Base-by-base conservation (phyloP, 2,329 filamentous ascomycete species). In the Trichoderma atrobrunneum region DNA sequence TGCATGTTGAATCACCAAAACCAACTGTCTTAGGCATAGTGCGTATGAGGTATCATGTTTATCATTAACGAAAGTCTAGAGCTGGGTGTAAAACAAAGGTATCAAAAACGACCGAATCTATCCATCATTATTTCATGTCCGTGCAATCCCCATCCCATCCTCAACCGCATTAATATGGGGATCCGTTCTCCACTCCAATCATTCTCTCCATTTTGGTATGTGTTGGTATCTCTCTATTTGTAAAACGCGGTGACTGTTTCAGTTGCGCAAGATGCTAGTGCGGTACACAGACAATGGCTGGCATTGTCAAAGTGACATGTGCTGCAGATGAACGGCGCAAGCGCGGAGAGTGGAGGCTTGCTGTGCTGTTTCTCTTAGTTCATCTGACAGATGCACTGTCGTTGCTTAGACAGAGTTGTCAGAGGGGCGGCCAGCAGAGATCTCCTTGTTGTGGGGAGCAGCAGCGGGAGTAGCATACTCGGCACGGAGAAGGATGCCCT, bases 401-500 rank as follows among this genome's bases (percentile, higher is more conserved):
- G 39, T 54, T 21, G 8, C 7, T 70, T 62, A 70, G 21, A 61
- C 67, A 28, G 28, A 26, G 36, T 60, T 60, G 34, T 34, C 65
- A 34, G 62, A 65, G 62, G 62, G 28, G 43, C 43, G 62, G 21
- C 67, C 67, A 54, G 39, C 57, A 21, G 67, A 28, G n/a, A 54
- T 51, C 67, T 70, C 67, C 39, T 70, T 70, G 39, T 70, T 62
- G 57, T 62, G 39, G 28, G 39, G 12, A 28, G n/a, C 36, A 28
- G 57, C 57, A 62, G 43, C 56, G 21, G 67, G 26, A 10, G 30
- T 18, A 61, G 57, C 43, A 21, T 71, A 64, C 65, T 62, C 71
- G 8, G 48, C 39, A 34, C 59, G 64, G 57, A 67, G 56, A 32
- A 74, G 63, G 16, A 74, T 21, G 8, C 43, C 71, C 54, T 76